Conservation (phyloP, 2,329 filamentous ascomycete species). For the Amauroascus niger region DNA sequence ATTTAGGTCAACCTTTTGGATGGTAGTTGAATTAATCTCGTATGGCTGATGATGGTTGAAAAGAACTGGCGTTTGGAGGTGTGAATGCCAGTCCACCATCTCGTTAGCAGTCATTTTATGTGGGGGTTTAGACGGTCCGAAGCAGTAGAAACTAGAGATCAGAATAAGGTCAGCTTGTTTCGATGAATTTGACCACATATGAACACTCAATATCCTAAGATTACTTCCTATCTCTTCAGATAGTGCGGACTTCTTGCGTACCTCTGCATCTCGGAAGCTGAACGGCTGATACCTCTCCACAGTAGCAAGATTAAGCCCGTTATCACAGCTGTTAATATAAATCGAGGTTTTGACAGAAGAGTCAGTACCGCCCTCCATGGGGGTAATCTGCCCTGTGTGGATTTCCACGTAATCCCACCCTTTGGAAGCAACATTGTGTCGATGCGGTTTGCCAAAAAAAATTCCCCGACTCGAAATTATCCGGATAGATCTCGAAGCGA, state of each 20-base stretch:
- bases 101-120: slow-evolving; percentile 93
- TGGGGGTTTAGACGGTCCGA: slow-evolving; percentile 87
- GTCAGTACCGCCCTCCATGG: slow-evolving; percentile 62
- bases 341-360: slow-evolving; percentile 65
- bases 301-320: slow-evolving; percentile 64
- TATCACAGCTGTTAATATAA: slow-evolving; percentile 63
- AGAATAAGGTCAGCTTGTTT: not conserved
- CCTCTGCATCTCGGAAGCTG: slow-evolving; percentile 84
- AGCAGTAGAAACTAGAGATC: slow-evolving; percentile 77
- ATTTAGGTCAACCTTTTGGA: slow-evolving; percentile 76
- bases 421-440: slow-evolving; percentile 68
- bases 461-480: not conserved
- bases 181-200: not conserved
- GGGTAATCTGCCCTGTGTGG: slow-evolving; percentile 67
- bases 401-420: slow-evolving; percentile 86
- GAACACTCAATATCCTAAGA: not conserved
- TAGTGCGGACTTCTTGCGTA: slow-evolving; percentile 40
- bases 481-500: not conserved
- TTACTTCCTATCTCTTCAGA: not conserved
- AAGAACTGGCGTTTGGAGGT: slow-evolving; percentile 82
- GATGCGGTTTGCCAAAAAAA: not conserved
- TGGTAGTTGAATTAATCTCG: slow-evolving; percentile 69
- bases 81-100: slow-evolving; percentile 76
- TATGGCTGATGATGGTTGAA: slow-evolving; percentile 92
- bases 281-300: slow-evolving; percentile 76